Percentiles rank a stretch among this genome's conserved stretches.
These are phyloP conservation scores for Capsicum baccatum DNA, from an alignment of 257 asterid species.

Conservation along the genomic window DNA sequence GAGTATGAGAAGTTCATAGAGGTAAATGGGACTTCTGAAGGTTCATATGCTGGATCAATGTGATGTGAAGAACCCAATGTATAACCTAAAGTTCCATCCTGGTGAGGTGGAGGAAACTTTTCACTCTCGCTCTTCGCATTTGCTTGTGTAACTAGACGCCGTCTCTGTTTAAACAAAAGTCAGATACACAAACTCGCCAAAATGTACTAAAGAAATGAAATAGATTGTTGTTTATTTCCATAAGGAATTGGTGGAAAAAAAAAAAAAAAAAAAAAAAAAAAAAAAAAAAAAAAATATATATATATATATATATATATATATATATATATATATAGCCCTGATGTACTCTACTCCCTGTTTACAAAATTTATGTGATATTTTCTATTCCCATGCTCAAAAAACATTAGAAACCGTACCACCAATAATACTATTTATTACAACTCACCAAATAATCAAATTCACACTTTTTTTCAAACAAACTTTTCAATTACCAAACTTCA, in stretches of 20 bases:
- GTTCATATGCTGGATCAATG: constrained; percentile 60
- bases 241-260: not conserved
- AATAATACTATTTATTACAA: not conserved
- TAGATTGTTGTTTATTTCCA: not conserved
- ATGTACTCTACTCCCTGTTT: not conserved
- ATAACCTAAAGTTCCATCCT: constrained; percentile 78
- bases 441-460: not conserved
- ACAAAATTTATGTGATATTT: not conserved
- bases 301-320: too few species aligned
- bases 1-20: constrained; percentile 74
- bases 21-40: constrained; percentile 73
- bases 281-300: too few species aligned
- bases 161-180: constrained; percentile 53
- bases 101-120: constrained; percentile 91
- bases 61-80: constrained; percentile 64
- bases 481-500: not conserved
- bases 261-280: not conserved
- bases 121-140: constrained; percentile 91
- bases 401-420: not conserved
- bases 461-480: not conserved
- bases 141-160: constrained; percentile 71
- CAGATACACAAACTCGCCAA: not conserved
- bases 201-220: not conserved
- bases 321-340: not conserved
- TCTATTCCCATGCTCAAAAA: not conserved